Percentiles rank a stretch among this genome's conserved stretches.
Evolutionary conservation across 2,329 filamentous ascomycete genomes (phyloP).

Genomic region (Xylaria sp.): DNA sequence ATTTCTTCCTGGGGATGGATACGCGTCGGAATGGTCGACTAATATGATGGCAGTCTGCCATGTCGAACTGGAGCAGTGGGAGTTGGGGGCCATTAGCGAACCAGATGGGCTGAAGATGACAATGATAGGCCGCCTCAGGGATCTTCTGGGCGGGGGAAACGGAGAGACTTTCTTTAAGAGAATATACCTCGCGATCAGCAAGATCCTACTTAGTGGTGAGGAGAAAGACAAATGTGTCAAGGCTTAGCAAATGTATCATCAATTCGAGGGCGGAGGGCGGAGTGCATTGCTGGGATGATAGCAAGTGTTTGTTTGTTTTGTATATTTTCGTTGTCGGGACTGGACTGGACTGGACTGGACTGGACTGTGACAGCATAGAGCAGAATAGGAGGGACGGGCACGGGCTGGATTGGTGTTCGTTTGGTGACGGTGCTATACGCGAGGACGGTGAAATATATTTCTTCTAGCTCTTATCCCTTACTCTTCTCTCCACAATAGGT

Average conservation of each 20-base stretch:
- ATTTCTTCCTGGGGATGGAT: slow-evolving; percentile 19
- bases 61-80: slow-evolving; percentile 44
- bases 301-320: slow-evolving; percentile 1
- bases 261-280: too few species aligned
- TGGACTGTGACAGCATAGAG: background rate
- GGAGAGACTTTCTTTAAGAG: background rate
- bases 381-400: background rate
- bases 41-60: slow-evolving; percentile 35
- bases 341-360: background rate
- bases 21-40: slow-evolving; percentile 11
- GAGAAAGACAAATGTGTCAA: background rate
- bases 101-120: slow-evolving; percentile 43
- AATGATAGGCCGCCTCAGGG: slow-evolving; percentile 36
- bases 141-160: background rate
- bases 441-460: background rate
- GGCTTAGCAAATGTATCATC: too few species aligned
- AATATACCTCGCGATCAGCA: background rate
- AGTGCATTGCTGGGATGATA: background rate
- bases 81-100: slow-evolving; percentile 35
- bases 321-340: background rate
- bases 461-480: background rate
- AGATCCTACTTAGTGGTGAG: slow-evolving; percentile 15
- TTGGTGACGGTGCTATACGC: background rate
- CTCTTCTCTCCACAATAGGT: background rate
- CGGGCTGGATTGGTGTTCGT: background rate